phyloP scores from a whole-genome alignment of 2,329 filamentous ascomycete genomes.

The Salinomyces thailandicus region DNA sequence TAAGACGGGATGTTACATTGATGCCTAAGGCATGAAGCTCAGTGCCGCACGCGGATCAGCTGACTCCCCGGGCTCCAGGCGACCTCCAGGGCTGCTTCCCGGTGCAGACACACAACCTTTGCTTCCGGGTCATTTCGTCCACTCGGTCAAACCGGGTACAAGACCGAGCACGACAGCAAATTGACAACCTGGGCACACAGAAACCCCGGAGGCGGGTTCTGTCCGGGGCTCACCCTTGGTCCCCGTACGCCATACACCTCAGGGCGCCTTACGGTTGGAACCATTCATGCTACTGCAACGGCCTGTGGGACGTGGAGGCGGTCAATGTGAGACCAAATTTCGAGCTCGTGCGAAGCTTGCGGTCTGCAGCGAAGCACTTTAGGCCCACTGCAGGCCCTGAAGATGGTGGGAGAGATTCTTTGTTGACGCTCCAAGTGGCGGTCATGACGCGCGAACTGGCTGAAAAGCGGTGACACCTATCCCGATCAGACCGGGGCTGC shows the following conservation, averaged over 20 bases:
- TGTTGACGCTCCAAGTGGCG: slow-evolving; percentile 1
- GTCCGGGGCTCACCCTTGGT: not conserved
- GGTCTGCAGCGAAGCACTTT: not conserved
- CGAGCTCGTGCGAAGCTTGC: too few species aligned
- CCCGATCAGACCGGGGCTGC: too few species aligned
- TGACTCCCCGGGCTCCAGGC: too few species aligned
- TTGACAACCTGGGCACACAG: slow-evolving; percentile 1
- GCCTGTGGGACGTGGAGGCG: slow-evolving; percentile 1
- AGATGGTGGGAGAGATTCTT: slow-evolving; percentile 2
- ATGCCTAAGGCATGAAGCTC: too few species aligned
- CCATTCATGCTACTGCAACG: not conserved
- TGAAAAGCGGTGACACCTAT: slow-evolving; percentile 8
- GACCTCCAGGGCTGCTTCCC: too few species aligned
- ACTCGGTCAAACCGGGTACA: too few species aligned
- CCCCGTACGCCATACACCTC: not conserved
- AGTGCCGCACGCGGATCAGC: too few species aligned
- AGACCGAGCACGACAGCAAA: slow-evolving; percentile 1
- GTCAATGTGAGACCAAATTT: slow-evolving; percentile 2
- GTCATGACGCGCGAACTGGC: not conserved
- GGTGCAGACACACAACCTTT: too few species aligned
- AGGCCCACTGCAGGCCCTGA: not conserved
- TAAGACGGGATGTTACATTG: too few species aligned
- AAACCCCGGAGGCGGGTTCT: not conserved
- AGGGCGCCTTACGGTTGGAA: not conserved
- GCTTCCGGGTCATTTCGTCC: too few species aligned